phyloP scores from a whole-genome alignment of 441 rosid species.

The Gossypium davidsonii region DNA sequence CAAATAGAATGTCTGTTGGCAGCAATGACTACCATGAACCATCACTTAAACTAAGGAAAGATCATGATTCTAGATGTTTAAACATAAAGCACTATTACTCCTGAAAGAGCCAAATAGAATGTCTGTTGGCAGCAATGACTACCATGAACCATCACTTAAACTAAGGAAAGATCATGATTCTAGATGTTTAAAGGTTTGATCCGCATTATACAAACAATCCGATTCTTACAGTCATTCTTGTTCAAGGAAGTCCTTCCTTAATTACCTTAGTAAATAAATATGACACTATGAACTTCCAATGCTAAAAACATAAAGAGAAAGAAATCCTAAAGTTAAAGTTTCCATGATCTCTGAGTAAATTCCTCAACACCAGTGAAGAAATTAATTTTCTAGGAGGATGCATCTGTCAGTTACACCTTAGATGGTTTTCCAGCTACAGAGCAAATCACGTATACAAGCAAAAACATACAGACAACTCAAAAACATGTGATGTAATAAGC shows the following conservation, averaged over 20 bases:
- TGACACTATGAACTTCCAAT: not conserved
- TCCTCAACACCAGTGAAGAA: not conserved
- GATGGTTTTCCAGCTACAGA: not conserved
- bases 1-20: not conserved
- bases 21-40: not conserved
- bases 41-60: slow-evolving; percentile 2
- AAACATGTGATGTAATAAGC: not conserved
- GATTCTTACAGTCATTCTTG: not conserved
- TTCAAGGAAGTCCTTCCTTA: not conserved
- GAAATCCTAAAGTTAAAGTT: not conserved
- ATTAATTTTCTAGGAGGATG: not conserved
- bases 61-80: not conserved
- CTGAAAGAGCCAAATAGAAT: not conserved
- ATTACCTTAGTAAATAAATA: not conserved
- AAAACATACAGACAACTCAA: not conserved
- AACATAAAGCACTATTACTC: not conserved
- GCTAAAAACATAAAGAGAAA: not conserved
- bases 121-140: not conserved
- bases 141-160: not conserved
- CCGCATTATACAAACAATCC: not conserved
- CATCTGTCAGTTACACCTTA: not conserved
- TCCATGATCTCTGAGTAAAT: not conserved
- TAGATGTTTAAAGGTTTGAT: not conserved
- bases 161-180: not conserved
- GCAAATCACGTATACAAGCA: not conserved